These are phyloP conservation scores for Boeremia exigua DNA, from an alignment of 2,329 filamentous ascomycete species.

Conservation along the genomic window DNA sequence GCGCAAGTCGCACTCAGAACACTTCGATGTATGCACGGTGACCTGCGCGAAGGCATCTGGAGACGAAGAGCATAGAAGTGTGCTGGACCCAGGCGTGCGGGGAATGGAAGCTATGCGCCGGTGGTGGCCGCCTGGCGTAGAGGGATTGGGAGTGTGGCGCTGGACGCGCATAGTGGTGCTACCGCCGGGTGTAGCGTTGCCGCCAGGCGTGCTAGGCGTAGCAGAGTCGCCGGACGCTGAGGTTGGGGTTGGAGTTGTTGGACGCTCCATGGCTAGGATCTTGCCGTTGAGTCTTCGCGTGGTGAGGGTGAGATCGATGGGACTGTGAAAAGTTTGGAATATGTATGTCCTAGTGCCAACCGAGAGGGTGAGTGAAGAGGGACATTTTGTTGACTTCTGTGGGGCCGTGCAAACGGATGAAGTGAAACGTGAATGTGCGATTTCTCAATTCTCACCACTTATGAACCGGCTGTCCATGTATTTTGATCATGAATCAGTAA, in stretches of 20 bases:
- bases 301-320: not conserved
- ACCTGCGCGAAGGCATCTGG: slow-evolving; percentile 29
- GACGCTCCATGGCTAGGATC: slow-evolving; percentile 3
- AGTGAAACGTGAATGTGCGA: not conserved
- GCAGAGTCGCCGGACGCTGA: not conserved
- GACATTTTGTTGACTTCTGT: not conserved
- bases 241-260: not conserved
- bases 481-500: too few species aligned
- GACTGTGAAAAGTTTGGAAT: not conserved
- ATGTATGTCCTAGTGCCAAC: not conserved
- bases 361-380: slow-evolving; percentile 1
- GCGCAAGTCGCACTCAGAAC: slow-evolving; percentile 43
- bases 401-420: slow-evolving; percentile 1
- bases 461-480: too few species aligned
- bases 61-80: slow-evolving; percentile 25
- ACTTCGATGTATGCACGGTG: slow-evolving; percentile 46
- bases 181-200: not conserved
- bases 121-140: slow-evolving; percentile 3
- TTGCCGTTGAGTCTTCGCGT: not conserved
- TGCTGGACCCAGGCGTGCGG: slow-evolving; percentile 19
- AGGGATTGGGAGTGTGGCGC: slow-evolving; percentile 2
- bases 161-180: not conserved
- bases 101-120: slow-evolving; percentile 4
- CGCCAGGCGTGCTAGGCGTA: not conserved
- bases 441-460: not conserved